Conservation (phyloP, 2,329 filamentous ascomycete species). For the Calonectria henricotiae region DNA sequence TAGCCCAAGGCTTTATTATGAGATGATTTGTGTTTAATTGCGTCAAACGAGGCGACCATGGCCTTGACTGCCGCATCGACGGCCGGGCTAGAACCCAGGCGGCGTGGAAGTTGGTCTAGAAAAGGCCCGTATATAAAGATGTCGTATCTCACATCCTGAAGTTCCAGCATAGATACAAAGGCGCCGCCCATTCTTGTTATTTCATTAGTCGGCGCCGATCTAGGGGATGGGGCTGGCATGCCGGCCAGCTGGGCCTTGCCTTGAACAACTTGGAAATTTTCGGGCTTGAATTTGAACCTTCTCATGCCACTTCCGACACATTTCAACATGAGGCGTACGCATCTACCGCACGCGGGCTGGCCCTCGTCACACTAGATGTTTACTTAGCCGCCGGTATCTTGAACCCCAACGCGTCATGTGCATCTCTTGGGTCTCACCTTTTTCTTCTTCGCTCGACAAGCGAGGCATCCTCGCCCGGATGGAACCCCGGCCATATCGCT, state of each 20-base stretch:
- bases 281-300: constrained; percentile 19
- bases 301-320: constrained; percentile 1
- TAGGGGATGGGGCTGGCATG: background rate
- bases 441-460: constrained; percentile 19
- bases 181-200: background rate
- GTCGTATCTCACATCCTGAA: constrained; percentile 14
- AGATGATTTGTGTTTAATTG: background rate
- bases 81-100: constrained; percentile 17
- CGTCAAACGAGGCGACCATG: constrained; percentile 14
- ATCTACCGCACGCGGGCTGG: constrained; percentile 14
- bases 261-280: constrained; percentile 1
- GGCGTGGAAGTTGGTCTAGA: constrained; percentile 22
- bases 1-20: background rate
- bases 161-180: background rate
- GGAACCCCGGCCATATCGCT: constrained; percentile 11
- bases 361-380: constrained; percentile 20
- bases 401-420: background rate
- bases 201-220: background rate
- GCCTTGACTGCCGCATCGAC: constrained; percentile 11
- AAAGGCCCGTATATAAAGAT: constrained; percentile 22
- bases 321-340: background rate
- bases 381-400: background rate
- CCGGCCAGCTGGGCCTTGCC: background rate
- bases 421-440: background rate
- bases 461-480: constrained; percentile 9